phyloP scores from a whole-genome alignment of 257 asterid genomes.

The Capsicum pubescens region DNA sequence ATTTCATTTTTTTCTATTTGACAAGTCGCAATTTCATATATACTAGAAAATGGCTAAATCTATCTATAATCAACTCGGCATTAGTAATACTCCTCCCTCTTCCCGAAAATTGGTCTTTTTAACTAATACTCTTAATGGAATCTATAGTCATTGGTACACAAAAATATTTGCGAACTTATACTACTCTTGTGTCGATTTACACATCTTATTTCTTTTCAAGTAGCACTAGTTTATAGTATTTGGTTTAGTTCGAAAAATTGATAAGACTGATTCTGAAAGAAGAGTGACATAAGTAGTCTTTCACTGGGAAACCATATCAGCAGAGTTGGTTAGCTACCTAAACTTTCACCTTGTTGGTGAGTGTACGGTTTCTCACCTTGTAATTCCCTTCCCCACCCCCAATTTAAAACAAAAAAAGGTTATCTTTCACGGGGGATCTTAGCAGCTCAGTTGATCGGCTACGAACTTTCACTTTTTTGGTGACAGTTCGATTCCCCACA shows the following conservation, averaged over 20 bases:
- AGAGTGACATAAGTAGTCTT: constrained; percentile 2
- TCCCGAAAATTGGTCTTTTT: neutral
- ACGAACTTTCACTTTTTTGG: too few relatives aligned
- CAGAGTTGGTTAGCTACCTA: too few relatives aligned
- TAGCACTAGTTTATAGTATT: neutral
- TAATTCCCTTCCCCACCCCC: too few relatives aligned
- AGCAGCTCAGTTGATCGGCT: too few relatives aligned
- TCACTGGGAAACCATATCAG: neutral
- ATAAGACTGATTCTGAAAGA: neutral
- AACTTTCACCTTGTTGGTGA: too few relatives aligned
- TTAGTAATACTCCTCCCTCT: neutral
- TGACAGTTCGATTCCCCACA: too few relatives aligned
- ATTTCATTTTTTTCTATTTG: neutral
- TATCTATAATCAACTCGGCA: neutral
- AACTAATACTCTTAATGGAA: neutral
- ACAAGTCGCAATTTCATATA: neutral
- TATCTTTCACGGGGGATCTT: too few relatives aligned
- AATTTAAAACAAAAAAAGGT: too few relatives aligned
- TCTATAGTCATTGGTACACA: neutral
- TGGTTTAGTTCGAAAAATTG: neutral
- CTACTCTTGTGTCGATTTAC: neutral
- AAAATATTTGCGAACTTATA: neutral
- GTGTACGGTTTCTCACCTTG: too few relatives aligned
- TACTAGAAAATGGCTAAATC: neutral
- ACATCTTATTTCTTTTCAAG: neutral